Conservation (phyloP, 129 eudicot species). For the Lonicera japonica region DNA sequence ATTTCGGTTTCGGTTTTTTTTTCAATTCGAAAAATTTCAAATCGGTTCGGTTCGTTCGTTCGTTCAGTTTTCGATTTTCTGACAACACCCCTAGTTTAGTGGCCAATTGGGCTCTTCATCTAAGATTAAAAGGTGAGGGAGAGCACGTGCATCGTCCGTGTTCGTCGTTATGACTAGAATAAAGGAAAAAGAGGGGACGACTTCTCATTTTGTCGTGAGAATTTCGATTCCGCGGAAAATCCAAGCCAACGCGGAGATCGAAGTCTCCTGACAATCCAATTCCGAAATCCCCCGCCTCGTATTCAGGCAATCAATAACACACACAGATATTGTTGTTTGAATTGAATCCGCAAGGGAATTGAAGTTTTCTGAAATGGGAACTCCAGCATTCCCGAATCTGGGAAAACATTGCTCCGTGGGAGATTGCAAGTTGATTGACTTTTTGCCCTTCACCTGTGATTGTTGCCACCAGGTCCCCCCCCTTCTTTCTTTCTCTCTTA, state of each 20-base stretch:
- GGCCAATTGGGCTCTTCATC: no score
- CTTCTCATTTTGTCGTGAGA: slow-evolving; percentile 10
- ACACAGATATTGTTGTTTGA: not conserved
- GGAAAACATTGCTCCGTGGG: slow-evolving; percentile 90
- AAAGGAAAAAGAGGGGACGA: no score
- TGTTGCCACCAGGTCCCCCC: slow-evolving; percentile 60
- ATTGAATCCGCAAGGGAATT: not conserved
- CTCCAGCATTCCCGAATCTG: slow-evolving; percentile 87
- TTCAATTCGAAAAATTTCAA: no score
- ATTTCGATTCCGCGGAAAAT: slow-evolving; percentile 36
- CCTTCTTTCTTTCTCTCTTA: slow-evolving; percentile 1
- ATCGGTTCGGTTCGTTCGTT: no score
- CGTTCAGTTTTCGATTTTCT: no score
- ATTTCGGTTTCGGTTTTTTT: no score
- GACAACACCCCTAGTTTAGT: no score
- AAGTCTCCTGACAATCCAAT: slow-evolving; percentile 15
- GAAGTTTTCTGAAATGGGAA: slow-evolving; percentile 48
- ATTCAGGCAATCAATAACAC: not conserved
- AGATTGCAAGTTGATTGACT: slow-evolving; percentile 85
- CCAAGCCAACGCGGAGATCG: slow-evolving; percentile 32
- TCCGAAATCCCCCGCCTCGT: not conserved
- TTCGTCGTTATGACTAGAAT: no score
- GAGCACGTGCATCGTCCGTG: no score
- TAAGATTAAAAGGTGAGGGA: no score
- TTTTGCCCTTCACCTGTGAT: slow-evolving; percentile 96